Evolutionary conservation across 371 early-diverging fungal genomes (phyloP), one percentile per base, ranked within the genome.

Genomic region (Entomophthora muscae): DNA sequence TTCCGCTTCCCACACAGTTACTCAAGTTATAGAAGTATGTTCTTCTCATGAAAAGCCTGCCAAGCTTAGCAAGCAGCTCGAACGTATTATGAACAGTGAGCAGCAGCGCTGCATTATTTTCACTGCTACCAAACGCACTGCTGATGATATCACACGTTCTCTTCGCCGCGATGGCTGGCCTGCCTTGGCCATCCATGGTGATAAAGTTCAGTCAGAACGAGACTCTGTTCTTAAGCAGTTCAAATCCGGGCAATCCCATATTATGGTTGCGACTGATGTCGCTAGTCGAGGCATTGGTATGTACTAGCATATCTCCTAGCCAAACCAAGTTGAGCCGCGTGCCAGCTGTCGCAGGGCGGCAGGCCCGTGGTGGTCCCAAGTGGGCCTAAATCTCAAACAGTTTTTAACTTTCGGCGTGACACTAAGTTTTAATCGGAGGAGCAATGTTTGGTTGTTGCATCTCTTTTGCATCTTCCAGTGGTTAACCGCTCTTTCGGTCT

Each of bases 241-340:
- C 83, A 89, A 88, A 72, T 69, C 81, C 27, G 93, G 94, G 53
- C 80, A 78, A 59, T 83, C 83, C 52, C 93, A 93, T 21, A 89
- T 95, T 68, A 85, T 99, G 85, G 96, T 99, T 65, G 99, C 99
- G 27, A 99, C 99, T 1, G 99, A 98, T 78, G 98, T 99, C 53
- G 99, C 99, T 61, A 94, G 95, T 63, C 90, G 99, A 79, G 99
- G 99, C 72, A 84, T 99, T 64, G 98, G 96, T 91, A 89, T 78
- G 79, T 80, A 57, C 31, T 10, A 51, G 12, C n/a, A n/a, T n/a
- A n/a, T n/a, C n/a, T n/a, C n/a, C n/a, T n/a, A n/a, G n/a, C n/a
- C n/a, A n/a, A n/a, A n/a, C n/a, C n/a, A n/a, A n/a, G n/a, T n/a
- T n/a, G n/a, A n/a, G n/a, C n/a, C n/a, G n/a, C n/a, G n/a, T n/a